Evolutionary conservation across 169 alveolate species (phyloP).

Genomic region (Cryptosporidium meleagridis): DNA sequence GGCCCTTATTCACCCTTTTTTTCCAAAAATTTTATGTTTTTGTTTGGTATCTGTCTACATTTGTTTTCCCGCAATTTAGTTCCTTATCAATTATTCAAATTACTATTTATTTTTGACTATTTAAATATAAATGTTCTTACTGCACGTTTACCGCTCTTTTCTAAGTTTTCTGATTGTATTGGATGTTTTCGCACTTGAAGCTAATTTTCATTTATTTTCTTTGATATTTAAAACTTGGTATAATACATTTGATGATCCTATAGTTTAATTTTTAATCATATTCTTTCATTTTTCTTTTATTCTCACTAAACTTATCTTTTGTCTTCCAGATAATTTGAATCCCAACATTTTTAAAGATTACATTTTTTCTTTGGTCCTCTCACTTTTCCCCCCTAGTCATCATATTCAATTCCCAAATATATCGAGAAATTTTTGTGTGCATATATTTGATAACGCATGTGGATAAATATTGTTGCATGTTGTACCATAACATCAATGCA

Average conservation of each 20-base stretch:
- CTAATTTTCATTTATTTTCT: background rate
- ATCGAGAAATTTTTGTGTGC: background rate
- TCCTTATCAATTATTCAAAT: background rate
- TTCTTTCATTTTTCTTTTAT: no score
- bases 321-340: no score
- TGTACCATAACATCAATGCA: background rate
- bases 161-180: background rate
- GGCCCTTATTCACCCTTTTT: constrained; percentile 21
- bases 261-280: no score
- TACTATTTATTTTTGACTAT: constrained; percentile 39
- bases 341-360: background rate
- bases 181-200: background rate
- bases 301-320: no score
- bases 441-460: background rate
- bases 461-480: background rate
- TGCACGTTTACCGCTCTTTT: constrained; percentile 54
- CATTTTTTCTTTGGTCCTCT: background rate
- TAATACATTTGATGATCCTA: background rate
- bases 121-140: background rate
- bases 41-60: constrained; percentile 72
- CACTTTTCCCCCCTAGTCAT: background rate
- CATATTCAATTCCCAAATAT: background rate
- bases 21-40: background rate
- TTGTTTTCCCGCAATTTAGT: constrained; percentile 23
- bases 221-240: background rate